Evolutionary conservation across 495 filamentous ascomycete genomes (phyloP), one percentile per base, ranked within the genome.

Genomic region (Penicillium mononematosum): DNA sequence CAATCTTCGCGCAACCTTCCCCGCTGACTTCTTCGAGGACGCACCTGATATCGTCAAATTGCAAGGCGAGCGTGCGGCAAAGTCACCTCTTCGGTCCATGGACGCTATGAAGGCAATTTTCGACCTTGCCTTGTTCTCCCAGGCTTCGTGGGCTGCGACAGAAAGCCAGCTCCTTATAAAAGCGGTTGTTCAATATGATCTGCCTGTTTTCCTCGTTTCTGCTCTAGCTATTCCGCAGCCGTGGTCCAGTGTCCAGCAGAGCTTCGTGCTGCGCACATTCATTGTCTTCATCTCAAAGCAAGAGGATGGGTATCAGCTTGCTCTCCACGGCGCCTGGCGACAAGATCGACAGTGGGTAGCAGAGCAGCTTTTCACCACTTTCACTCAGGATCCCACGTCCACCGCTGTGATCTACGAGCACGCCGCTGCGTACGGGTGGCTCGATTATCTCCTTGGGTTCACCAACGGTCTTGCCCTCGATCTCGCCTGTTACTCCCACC

Each of bases 311-410:
- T 85, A 90, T 65, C 85, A 90, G 53, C 90, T 97, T 49, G 92
- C 95, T 17, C 80, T 98, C 50, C 83, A 94, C 67, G 89, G 88
- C 56, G 75, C 96, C 4, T 98, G 94, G 93, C 86, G 87, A 59
- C 87, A 90, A 59, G 89, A 98, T 64, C 87, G 83, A 53, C 76
- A 83, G 29, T 97, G 90, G 88, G 86, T 97, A 20, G 83, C 85
- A 1, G 79, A 83, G 58, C 84, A 88, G 55, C 81, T 99, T 27
- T 82, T 91, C 17, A 88, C 94, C 42, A 81, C 84, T 14, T 93
- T 96, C 72, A 85, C 81, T 8, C 77, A 82, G 60, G 87, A 92
- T 63, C 89, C 88, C 0, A 80, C 88, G 42, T 80, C 85, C 20
- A 80, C 96, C n/a, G 82, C 84, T 2, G 75, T 84, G 25, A 94